Evolutionary conservation across 371 early-diverging fungal genomes (phyloP), one percentile per base, ranked within the genome.

Genomic region (Capillidium rhysosporum): DNA sequence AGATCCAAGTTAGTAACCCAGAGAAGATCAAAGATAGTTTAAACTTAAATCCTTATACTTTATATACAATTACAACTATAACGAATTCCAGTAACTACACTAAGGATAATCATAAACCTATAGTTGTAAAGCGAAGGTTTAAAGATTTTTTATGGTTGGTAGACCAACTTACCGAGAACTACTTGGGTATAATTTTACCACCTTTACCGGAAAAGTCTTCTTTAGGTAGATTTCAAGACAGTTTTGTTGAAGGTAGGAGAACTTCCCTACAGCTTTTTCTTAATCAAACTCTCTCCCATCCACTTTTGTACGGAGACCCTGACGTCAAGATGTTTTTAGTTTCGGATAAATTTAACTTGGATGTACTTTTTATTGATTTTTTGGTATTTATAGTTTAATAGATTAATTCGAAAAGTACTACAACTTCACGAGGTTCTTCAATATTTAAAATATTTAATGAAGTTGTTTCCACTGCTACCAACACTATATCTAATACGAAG

Each of bases 101-200:
- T 34, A 12, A 4, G 7, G 12, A 34, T 12, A 34, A 12, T 12
- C 4, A 12, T 34, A 47, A 47, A 28, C 23, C 8, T 10, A 24
- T 43, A 18, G 43, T 18, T 7, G 43, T 43, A 8, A 21, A 43
- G 21, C 16, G 96, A 55, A 66, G 96, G 18, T 96, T 87, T 63
- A 69, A 85, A 12, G 96, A 96, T 65, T 96, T 96, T 66, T 66
- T 89, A 54, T 93, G 94, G 94, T 78, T 96, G 25, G 84, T 82
- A 60, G 77, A 80, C 57, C 89, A 86, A 62, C 77, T 96, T 20
- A 73, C 77, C 0, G 59, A 68, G 0, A 73, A 76, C 24, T 81
- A 90, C 52, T 89, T 90, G 0, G 96, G 94, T 20, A 77, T 89
- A 2, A 84, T 96, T 57, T 82, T 93, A 2, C 93, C 92, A 21